Evolutionary conservation across 345 rosid genomes (phyloP).

Genomic region (Diplotaxis tenuifolia): DNA sequence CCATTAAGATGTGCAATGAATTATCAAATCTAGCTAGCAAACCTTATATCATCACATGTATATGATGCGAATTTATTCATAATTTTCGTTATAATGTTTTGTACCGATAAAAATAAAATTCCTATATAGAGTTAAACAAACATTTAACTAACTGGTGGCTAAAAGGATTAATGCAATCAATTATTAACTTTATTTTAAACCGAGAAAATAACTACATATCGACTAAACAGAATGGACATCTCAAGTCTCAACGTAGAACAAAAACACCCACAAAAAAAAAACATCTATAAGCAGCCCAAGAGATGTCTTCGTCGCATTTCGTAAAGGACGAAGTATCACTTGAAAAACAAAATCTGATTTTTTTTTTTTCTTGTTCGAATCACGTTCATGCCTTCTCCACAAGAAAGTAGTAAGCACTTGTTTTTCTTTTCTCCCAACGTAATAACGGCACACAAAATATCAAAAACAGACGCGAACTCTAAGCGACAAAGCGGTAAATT

Average conservation of each 20-base stretch:
- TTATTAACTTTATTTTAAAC: slow-evolving; percentile 16
- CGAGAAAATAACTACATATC: neutral
- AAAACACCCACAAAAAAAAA: neutral
- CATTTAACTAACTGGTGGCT: neutral
- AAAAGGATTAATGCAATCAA: neutral
- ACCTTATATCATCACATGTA: neutral
- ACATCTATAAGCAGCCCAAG: slow-evolving; percentile 16
- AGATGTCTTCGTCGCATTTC: slow-evolving; percentile 18
- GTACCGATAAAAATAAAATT: neutral
- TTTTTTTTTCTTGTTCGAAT: slow-evolving; percentile 5
- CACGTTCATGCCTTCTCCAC: slow-evolving; percentile 8
- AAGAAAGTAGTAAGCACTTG: neutral
- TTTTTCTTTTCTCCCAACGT: slow-evolving; percentile 13
- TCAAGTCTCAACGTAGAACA: slow-evolving; percentile 16
- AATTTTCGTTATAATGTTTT: neutral
- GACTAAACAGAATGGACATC: slow-evolving; percentile 24
- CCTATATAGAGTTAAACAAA: neutral
- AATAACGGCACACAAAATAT: slow-evolving; percentile 6
- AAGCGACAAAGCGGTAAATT: neutral
- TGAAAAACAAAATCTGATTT: slow-evolving; percentile 9
- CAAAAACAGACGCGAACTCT: slow-evolving; percentile 2
- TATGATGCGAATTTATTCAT: neutral
- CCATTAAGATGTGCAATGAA: neutral
- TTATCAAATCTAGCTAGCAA: neutral
- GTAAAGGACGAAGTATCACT: slow-evolving; percentile 16